A percentile compares a stretch with the other conserved stretches of the same genome.
Conservation (phyloP, 306 rosid species). For the Cicer cuneatum region DNA sequence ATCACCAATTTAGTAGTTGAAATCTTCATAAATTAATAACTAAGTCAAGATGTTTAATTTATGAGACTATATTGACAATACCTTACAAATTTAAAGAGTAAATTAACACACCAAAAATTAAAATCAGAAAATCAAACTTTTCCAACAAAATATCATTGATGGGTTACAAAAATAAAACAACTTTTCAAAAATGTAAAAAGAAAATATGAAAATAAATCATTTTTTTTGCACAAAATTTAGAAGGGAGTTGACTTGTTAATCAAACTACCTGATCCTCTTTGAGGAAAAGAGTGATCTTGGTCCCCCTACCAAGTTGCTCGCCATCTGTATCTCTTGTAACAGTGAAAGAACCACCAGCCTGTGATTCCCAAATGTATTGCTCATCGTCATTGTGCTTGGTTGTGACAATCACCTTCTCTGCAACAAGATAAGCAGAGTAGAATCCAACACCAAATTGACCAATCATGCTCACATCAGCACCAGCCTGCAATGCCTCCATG, state of each 20-base stretch:
- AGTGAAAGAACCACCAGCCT: constrained; percentile 78
- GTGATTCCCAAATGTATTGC: constrained; percentile 75
- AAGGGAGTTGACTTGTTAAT: neutral
- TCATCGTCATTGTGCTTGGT: constrained; percentile 78
- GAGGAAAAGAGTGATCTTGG: constrained; percentile 75
- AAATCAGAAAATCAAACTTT: too few species aligned
- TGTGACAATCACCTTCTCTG: constrained; percentile 67
- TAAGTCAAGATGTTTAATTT: too few species aligned
- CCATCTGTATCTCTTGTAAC: constrained; percentile 68
- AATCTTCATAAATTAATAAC: too few species aligned
- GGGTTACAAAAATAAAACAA: too few species aligned
- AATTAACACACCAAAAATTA: too few species aligned
- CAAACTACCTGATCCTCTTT: constrained; percentile 74
- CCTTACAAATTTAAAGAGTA: too few species aligned
- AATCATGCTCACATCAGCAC: constrained; percentile 82
- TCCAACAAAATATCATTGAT: too few species aligned
- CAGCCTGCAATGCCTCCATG: constrained; percentile 81
- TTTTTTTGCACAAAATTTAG: too few species aligned
- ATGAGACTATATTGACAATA: too few species aligned
- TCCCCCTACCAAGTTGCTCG: constrained; percentile 75
- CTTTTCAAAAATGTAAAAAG: too few species aligned
- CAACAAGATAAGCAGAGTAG: constrained; percentile 71
- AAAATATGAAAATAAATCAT: too few species aligned
- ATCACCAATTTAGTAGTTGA: too few species aligned
- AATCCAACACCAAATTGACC: constrained; percentile 81